Conservation (phyloP, 73 alveolate genomes). For the Uronychia setigera region DNA sequence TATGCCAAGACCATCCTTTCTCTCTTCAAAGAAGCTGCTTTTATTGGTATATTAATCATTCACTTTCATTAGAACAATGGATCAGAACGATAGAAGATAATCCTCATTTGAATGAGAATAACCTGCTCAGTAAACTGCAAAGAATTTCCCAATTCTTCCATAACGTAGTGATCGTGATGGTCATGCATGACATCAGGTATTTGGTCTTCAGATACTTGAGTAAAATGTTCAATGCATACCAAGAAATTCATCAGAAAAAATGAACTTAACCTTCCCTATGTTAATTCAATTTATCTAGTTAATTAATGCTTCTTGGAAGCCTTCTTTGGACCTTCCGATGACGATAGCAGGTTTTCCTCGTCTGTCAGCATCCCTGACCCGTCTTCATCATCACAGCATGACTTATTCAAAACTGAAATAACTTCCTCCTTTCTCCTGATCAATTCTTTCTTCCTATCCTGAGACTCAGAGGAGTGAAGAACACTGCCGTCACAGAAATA, state of each 20-base stretch:
- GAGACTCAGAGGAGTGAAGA: neutral
- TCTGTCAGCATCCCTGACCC: neutral
- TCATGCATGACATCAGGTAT: constrained; percentile 45
- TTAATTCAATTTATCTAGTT: neutral
- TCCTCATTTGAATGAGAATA: neutral
- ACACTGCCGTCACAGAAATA: neutral
- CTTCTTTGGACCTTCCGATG: neutral
- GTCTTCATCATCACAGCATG: neutral
- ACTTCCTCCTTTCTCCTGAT: neutral
- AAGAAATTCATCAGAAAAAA: constrained; percentile 20
- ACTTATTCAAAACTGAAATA: neutral
- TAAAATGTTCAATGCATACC: constrained; percentile 45
- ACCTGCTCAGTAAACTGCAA: constrained; percentile 8
- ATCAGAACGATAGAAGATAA: constrained; percentile 19
- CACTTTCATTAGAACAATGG: constrained; percentile 51
- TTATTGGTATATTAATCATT: too few species aligned
- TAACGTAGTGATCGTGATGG: constrained; percentile 38
- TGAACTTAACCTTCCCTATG: neutral
- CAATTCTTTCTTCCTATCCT: neutral
- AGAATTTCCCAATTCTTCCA: constrained; percentile 42
- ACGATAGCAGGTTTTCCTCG: neutral
- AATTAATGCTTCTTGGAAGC: neutral
- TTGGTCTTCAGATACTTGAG: constrained; percentile 37
- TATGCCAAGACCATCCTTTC: constrained; percentile 43
- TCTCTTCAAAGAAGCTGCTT: constrained; percentile 44